phyloP scores from a whole-genome alignment of 2,329 filamentous ascomycete genomes.

The Samsoniella hepiali region DNA sequence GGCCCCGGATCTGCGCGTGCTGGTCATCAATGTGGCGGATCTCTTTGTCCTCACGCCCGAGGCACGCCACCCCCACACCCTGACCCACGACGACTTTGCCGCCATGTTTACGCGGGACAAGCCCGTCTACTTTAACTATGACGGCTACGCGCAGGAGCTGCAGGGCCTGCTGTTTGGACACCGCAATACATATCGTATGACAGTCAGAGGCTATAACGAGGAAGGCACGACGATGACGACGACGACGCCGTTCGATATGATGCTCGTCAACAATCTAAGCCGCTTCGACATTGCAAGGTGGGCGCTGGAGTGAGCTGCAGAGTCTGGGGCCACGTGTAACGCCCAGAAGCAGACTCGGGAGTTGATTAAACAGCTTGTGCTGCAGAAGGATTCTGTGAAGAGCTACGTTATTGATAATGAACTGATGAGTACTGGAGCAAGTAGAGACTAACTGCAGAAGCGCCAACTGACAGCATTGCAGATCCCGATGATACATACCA shows the following conservation, averaged over 20 bases:
- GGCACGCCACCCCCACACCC: conserved; percentile 55
- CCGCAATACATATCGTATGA: conserved; percentile 47
- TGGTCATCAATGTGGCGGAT: conserved; percentile 64
- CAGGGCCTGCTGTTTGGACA: conserved; percentile 60
- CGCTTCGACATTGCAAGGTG: conserved; percentile 57
- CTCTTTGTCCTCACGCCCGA: conserved; percentile 59
- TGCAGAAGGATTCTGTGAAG: neutral
- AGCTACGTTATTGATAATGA: neutral
- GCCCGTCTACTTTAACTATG: conserved; percentile 63
- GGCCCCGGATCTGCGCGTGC: conserved; percentile 51
- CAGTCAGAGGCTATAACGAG: conserved; percentile 58
- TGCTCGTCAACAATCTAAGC: conserved; percentile 59
- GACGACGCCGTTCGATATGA: conserved; percentile 68
- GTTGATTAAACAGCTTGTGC: neutral
- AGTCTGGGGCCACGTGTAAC: conserved; percentile 14
- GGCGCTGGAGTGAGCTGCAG: conserved; percentile 48
- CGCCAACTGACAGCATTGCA: neutral
- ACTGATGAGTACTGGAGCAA: neutral
- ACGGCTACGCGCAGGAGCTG: conserved; percentile 60
- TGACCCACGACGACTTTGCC: conserved; percentile 50
- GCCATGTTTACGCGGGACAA: conserved; percentile 55
- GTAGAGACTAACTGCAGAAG: no score
- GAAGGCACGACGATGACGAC: conserved; percentile 66
- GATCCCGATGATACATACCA: neutral
- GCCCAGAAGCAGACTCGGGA: neutral